phyloP scores from a whole-genome alignment of 2,329 filamentous ascomycete genomes.

The Sphaerulina vaccinii region DNA sequence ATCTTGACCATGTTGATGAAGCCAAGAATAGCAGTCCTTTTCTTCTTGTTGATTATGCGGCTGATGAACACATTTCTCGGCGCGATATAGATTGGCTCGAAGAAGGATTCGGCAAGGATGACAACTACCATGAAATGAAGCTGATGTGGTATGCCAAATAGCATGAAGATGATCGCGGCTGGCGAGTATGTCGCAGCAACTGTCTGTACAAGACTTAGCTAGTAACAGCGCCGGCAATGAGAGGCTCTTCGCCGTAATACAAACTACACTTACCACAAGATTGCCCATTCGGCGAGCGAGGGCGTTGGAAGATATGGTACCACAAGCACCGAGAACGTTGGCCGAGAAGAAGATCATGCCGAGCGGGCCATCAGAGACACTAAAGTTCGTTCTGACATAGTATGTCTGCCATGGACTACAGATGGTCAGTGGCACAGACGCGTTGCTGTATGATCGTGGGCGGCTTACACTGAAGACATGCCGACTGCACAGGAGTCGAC shows the following conservation, averaged over 20 bases:
- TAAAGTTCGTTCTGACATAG: neutral
- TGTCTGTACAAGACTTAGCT: neutral
- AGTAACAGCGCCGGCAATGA: too few species aligned
- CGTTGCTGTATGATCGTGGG: too few species aligned
- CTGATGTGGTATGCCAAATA: neutral
- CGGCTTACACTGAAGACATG: neutral
- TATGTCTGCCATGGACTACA: neutral
- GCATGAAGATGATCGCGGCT: neutral
- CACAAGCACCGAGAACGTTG: neutral
- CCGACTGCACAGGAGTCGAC: neutral
- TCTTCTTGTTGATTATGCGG: neutral
- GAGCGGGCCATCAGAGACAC: neutral
- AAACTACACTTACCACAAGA: neutral
- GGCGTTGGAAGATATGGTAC: neutral
- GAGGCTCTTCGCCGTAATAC: too few species aligned
- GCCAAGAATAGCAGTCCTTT: slow-evolving; percentile 1
- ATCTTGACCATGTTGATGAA: slow-evolving; percentile 4
- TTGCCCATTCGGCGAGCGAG: neutral
- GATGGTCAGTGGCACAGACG: too few species aligned
- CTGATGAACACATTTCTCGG: slow-evolving; percentile 1
- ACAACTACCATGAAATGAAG: neutral
- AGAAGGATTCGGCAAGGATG: neutral
- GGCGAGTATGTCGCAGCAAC: neutral
- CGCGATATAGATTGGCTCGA: neutral
- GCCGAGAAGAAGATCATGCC: neutral